These are phyloP conservation scores for Sedum album DNA, from an alignment of 164 flowering plant genomes.

Conservation along the genomic window DNA sequence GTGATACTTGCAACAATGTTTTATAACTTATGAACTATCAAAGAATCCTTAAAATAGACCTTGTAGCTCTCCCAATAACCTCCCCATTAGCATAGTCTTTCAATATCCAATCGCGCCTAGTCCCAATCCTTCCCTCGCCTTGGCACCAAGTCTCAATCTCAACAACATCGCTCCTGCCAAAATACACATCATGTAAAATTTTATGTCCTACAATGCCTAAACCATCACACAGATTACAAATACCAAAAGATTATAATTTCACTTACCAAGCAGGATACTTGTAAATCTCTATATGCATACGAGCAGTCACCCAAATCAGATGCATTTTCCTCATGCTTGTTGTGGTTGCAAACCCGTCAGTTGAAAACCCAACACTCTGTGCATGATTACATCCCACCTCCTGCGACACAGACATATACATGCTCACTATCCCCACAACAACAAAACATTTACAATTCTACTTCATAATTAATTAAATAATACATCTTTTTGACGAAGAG, in stretches of 20 bases:
- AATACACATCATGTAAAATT: conserved; percentile 3
- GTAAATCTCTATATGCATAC: conserved; percentile 96
- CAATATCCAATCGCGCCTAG: conserved; percentile 91
- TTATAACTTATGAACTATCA: not conserved
- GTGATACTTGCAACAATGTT: not conserved
- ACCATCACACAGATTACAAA: not conserved
- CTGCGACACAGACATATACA: conserved; percentile 27
- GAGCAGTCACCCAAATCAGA: conserved; percentile 98
- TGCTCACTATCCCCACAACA: not conserved
- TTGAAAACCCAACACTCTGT: conserved; percentile 90
- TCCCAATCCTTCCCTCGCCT: conserved; percentile 85
- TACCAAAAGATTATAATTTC: not conserved
- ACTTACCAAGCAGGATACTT: conserved; percentile 90
- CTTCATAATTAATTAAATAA: too few species aligned
- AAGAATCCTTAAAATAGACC: conserved; percentile 28
- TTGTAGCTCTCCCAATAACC: conserved; percentile 95
- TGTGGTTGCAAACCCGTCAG: conserved; percentile 95
- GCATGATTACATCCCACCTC: conserved; percentile 96
- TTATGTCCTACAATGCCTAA: not conserved
- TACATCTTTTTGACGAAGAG: too few species aligned
- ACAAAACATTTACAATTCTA: not conserved
- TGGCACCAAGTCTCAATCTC: conserved; percentile 99
- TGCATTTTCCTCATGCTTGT: conserved; percentile 77
- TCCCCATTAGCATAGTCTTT: conserved; percentile 71
- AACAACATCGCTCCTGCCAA: conserved; percentile 81